Percentiles rank a stretch among this genome's conserved stretches.
Conservation (phyloP, 306 rosid genomes). For the Gleditsia sinensis region DNA sequence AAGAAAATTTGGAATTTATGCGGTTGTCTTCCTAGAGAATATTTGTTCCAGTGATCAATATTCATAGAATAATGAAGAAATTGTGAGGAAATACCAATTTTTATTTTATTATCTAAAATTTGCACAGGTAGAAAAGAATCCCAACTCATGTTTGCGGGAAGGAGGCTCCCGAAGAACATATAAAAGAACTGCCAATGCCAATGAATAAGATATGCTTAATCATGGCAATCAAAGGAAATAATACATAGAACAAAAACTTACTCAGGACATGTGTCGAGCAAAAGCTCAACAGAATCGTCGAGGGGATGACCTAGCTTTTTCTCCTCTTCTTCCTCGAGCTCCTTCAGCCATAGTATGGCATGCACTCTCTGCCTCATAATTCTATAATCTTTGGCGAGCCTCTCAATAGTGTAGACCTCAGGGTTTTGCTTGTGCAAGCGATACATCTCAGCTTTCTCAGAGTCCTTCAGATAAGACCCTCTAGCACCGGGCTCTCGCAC, state of each 20-base stretch:
- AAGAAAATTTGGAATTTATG: neutral
- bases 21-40: neutral
- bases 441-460: conserved; percentile 86
- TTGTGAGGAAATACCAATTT: neutral
- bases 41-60: neutral
- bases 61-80: neutral
- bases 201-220: neutral
- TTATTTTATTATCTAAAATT: neutral
- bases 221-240: neutral
- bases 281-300: conserved; percentile 85
- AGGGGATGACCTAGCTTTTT: conserved; percentile 78
- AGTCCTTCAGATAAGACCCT: conserved; percentile 87
- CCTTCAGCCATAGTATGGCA: conserved; percentile 94
- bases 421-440: conserved; percentile 74
- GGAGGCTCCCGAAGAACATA: neutral
- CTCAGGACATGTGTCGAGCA: conserved; percentile 88
- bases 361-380: conserved; percentile 98
- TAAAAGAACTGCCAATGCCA: neutral
- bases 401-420: conserved; percentile 74
- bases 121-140: neutral
- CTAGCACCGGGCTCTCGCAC: conserved; percentile 86
- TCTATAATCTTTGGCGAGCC: conserved; percentile 82
- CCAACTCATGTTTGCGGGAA: neutral
- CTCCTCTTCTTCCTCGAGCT: conserved; percentile 83
- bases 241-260: conserved; percentile 33